phyloP scores from a whole-genome alignment of 768 basidiomycete genomes.

The Rhodotorula toruloides region DNA sequence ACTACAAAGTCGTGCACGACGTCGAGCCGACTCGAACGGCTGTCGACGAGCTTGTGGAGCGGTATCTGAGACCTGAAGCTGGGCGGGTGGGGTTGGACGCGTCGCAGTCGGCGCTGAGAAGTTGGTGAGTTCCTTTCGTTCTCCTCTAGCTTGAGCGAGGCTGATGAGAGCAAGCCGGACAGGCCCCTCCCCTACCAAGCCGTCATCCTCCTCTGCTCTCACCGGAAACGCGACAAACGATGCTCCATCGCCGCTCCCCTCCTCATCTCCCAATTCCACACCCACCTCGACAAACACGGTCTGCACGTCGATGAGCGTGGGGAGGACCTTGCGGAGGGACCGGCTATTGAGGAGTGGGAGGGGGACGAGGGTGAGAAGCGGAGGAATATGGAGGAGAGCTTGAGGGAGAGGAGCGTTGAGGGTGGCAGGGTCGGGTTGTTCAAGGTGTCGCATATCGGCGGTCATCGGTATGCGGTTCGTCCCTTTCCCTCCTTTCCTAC shows the following conservation, averaged over 20 bases:
- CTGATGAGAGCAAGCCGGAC: neutral
- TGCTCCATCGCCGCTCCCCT: constrained; percentile 60
- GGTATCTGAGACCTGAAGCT: constrained; percentile 11
- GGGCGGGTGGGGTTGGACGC: neutral
- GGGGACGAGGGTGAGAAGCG: constrained; percentile 49
- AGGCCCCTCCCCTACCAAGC: constrained; percentile 71
- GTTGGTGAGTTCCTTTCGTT: constrained; percentile 9
- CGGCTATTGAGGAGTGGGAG: constrained; percentile 60
- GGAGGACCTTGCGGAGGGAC: constrained; percentile 50
- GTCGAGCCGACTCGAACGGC: constrained; percentile 62
- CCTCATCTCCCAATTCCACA: constrained; percentile 43
- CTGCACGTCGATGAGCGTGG: constrained; percentile 30
- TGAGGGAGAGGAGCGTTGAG: constrained; percentile 48
- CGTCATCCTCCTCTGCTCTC: constrained; percentile 85
- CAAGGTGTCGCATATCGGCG: constrained; percentile 82
- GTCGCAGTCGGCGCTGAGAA: neutral
- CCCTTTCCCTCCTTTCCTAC: neutral
- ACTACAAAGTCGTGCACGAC: constrained; percentile 75
- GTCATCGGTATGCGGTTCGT: constrained; percentile 69
- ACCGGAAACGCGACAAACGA: constrained; percentile 85
- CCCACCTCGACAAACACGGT: constrained; percentile 32
- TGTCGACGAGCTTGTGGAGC: constrained; percentile 56
- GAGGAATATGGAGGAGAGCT: constrained; percentile 56
- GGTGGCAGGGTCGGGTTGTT: constrained; percentile 72
- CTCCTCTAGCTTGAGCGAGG: neutral